Base-by-base conservation (phyloP, 805 yeast genomes). In the Kuraishia borneana region DNA sequence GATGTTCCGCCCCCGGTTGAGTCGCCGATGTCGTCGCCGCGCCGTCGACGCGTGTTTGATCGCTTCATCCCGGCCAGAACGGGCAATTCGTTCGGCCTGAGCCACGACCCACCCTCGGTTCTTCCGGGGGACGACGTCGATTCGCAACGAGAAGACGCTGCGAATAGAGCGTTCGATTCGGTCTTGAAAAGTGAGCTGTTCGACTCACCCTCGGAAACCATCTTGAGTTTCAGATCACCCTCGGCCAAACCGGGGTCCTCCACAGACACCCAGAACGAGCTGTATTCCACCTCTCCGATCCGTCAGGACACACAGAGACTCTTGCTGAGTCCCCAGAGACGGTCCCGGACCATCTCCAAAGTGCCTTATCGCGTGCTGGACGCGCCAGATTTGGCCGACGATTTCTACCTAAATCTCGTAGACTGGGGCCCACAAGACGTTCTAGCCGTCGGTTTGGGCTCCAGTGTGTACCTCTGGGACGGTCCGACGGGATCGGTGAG, bases 371-470 rank as follows among this genome's bases (percentile, higher is more conserved):
- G 95, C 36, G 96, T 89, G 4, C 67, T 89, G 30, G 98, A 89
- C 58, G 98, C 98, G 0, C 98, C 97, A 0, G 95, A 85, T 32
- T 62, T 92, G 17, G 85, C 85, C 5, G 97, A 92, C 53, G 97
- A 89, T 52, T 89, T 88, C 50, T 89, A 89, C 52, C 66, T 87
- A 33, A 92, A 92, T 47, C 64, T 92, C 37, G 82, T 92, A 1
- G 97, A 92, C 52, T 89, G 98, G 98, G 95, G 96, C 0, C 72
- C 84, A 18, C 84, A 79, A 38, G 94, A 89, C 54, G 61, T 83
- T 22, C 60, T 92, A 27, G 95, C 89, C 2, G 97, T 92, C 5
- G 97, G 96, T 0, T 62, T 92, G 30, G 94, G 92, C 0, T 76
- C 83, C 32, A 70, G 83, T 31, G 96, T 88, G 1, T 92, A 92